Percentiles rank a stretch among this genome's conserved stretches.
Conservation (phyloP, 202 grass and related monocot genomes). For the Elaeis oleifera region DNA sequence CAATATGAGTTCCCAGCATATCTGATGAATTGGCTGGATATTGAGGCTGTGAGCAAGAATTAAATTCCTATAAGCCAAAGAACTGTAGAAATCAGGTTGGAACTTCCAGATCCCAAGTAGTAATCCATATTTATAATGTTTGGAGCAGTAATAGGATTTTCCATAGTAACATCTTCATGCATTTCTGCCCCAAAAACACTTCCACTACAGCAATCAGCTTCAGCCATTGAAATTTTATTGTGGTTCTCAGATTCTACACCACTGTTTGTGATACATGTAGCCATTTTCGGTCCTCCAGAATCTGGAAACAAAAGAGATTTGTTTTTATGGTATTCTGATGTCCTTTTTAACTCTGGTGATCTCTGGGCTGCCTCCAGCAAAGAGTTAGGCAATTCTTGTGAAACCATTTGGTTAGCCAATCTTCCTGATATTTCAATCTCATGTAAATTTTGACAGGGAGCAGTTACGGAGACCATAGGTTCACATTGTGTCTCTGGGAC, state of each 20-base stretch:
- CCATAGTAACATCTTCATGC: conserved; percentile 40
- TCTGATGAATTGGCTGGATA: conserved; percentile 27
- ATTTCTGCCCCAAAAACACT: conserved; percentile 39
- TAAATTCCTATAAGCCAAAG: conserved; percentile 17
- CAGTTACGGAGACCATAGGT: conserved; percentile 27
- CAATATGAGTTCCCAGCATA: conserved; percentile 23
- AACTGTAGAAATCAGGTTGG: conserved; percentile 25
- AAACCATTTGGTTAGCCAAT: conserved; percentile 27
- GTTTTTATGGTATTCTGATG: conserved; percentile 23
- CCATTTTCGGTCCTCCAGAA: conserved; percentile 26
- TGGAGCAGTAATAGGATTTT: conserved; percentile 38
- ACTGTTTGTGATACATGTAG: conserved; percentile 27
- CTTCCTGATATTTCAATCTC: conserved; percentile 29
- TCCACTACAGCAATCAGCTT: conserved; percentile 22
- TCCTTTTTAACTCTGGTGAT: conserved; percentile 23
- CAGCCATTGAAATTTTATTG: conserved; percentile 34
- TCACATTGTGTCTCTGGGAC: conserved; percentile 28
- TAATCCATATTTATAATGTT: conserved; percentile 22
- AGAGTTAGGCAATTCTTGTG: conserved; percentile 35
- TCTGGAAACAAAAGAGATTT: conserved; percentile 22
- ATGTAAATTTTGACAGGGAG: conserved; percentile 19
- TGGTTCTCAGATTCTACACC: conserved; percentile 32
- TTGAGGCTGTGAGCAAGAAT: conserved; percentile 6
- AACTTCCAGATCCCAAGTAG: conserved; percentile 25
- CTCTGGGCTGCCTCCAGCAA: conserved; percentile 20